Evolutionary conservation across 768 basidiomycete species (phyloP).

Genomic region (Tylopilus sp.): DNA sequence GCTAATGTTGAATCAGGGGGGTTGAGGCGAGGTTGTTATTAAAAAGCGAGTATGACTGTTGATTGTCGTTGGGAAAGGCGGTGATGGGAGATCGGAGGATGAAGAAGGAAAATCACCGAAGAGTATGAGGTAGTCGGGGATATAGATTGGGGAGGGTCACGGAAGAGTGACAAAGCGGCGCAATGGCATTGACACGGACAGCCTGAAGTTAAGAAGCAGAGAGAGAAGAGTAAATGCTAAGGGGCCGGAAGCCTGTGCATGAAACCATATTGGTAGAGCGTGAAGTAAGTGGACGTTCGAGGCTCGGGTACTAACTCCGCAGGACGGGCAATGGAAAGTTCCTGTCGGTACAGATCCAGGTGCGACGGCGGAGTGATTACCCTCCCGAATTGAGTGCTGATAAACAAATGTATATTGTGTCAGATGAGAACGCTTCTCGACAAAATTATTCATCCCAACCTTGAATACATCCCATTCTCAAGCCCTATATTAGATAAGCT

Average conservation of each 20-base stretch:
- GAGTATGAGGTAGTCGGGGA: constrained; percentile 25
- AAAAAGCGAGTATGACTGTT: constrained; percentile 17
- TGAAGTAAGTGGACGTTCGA: constrained; percentile 32
- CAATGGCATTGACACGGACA: constrained; percentile 29
- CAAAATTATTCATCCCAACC: constrained; percentile 21
- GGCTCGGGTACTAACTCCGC: constrained; percentile 33
- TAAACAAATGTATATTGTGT: constrained; percentile 13
- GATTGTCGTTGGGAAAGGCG: constrained; percentile 22
- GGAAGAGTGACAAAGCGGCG: constrained; percentile 24
- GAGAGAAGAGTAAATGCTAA: constrained; percentile 21
- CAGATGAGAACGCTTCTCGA: constrained; percentile 17
- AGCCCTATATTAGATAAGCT: constrained; percentile 29
- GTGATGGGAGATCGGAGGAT: constrained; percentile 29
- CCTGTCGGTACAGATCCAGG: constrained; percentile 26
- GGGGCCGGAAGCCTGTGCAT: constrained; percentile 31
- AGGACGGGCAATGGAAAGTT: constrained; percentile 22
- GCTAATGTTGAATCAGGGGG: constrained; percentile 23
- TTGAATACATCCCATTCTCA: constrained; percentile 23
- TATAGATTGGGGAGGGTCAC: constrained; percentile 27
- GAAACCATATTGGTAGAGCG: constrained; percentile 28
- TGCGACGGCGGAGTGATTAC: constrained; percentile 26
- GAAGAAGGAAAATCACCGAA: constrained; percentile 27
- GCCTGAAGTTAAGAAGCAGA: constrained; percentile 30
- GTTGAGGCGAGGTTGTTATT: constrained; percentile 24
- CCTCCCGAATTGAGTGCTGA: constrained; percentile 14